phyloP scores from a whole-genome alignment of 768 basidiomycete genomes.

The Hydnum rufescens region DNA sequence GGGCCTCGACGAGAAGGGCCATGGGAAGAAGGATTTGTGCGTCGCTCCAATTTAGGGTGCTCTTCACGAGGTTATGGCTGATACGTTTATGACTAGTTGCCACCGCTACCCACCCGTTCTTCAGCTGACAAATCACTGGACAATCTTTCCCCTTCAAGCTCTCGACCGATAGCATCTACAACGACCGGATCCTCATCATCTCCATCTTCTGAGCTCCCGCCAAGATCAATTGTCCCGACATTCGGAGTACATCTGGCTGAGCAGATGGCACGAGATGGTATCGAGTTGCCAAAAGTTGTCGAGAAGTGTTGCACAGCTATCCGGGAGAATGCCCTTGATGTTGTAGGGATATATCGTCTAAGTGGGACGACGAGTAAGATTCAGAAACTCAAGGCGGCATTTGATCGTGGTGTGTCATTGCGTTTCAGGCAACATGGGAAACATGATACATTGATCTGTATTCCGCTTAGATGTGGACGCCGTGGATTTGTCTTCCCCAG shows the following conservation, averaged over 20 bases:
- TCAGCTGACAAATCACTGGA: too few relatives aligned
- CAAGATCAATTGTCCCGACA: conserved; percentile 28
- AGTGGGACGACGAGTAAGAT: conserved; percentile 84
- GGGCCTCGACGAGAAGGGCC: conserved; percentile 82
- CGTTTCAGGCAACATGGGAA: not conserved
- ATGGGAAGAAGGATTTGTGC: conserved; percentile 79
- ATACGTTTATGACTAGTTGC: not conserved
- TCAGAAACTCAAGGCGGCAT: conserved; percentile 51
- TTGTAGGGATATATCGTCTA: conserved; percentile 83
- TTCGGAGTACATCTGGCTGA: conserved; percentile 87
- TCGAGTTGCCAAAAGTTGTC: conserved; percentile 75
- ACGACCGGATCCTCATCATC: too few relatives aligned
- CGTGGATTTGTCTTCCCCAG: conserved; percentile 69
- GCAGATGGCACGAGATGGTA: conserved; percentile 80
- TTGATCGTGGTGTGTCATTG: conserved; percentile 55
- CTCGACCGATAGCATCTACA: too few relatives aligned
- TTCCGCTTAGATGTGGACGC: conserved; percentile 48
- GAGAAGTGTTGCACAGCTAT: conserved; percentile 81
- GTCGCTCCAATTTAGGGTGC: conserved; percentile 18
- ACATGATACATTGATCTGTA: conserved; percentile 5
- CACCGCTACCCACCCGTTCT: too few relatives aligned
- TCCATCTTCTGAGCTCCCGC: too few relatives aligned
- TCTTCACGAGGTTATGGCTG: not conserved
- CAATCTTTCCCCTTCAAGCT: too few relatives aligned
- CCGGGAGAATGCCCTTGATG: conserved; percentile 57